Evolutionary conservation across 1,284 basidiomycete genomes (phyloP).

Genomic region (Rhizoctonia solani): DNA sequence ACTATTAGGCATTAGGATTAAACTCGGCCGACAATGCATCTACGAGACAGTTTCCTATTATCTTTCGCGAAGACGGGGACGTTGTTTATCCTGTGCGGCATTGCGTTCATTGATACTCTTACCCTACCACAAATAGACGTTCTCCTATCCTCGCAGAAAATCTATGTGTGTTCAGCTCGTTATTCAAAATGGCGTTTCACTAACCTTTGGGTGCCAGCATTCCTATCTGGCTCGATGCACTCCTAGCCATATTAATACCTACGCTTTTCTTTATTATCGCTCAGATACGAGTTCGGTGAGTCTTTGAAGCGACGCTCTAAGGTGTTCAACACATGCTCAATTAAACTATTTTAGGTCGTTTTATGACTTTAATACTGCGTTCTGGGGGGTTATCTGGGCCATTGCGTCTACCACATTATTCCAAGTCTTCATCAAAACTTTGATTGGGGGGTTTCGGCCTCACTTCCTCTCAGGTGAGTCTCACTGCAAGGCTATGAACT

Average conservation of each 20-base stretch:
- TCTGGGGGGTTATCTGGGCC: slow-evolving; percentile 36
- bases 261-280: slow-evolving; percentile 32
- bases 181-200: background rate
- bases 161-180: slow-evolving; percentile 20
- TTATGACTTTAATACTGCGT: slow-evolving; percentile 35
- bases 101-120: background rate
- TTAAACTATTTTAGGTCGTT: slow-evolving; percentile 4
- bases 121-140: background rate
- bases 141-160: slow-evolving; percentile 29
- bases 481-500: background rate
- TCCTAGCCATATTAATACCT: slow-evolving; percentile 31
- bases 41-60: slow-evolving; percentile 28
- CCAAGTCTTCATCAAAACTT: slow-evolving; percentile 36
- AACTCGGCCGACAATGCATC: slow-evolving; percentile 19
- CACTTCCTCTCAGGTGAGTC: slow-evolving; percentile 24
- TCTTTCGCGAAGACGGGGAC: slow-evolving; percentile 18
- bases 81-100: slow-evolving; percentile 26
- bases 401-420: slow-evolving; percentile 30
- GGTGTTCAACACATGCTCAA: background rate
- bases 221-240: slow-evolving; percentile 34
- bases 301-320: background rate
- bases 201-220: slow-evolving; percentile 4
- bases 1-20: slow-evolving; percentile 18
- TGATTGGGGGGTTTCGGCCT: slow-evolving; percentile 32
- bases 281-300: slow-evolving; percentile 33